A percentile compares a stretch with the other conserved stretches of the same genome.
These are phyloP conservation scores for Rhizopus delemar DNA, from an alignment of 371 early-diverging fungal species.

Conservation along the genomic window DNA sequence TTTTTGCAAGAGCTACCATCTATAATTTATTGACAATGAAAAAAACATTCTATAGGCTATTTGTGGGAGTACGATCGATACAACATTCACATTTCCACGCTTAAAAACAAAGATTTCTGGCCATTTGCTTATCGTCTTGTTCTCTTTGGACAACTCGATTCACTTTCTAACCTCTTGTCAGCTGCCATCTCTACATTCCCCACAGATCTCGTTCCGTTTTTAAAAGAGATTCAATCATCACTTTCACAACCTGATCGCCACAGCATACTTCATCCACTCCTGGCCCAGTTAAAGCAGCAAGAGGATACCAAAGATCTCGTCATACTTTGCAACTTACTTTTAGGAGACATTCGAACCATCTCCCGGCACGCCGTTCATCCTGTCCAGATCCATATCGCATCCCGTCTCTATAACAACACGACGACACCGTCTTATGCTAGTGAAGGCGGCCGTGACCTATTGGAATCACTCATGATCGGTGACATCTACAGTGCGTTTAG, in stretches of 20 bases:
- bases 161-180: conserved; percentile 2
- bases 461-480: conserved; percentile 3
- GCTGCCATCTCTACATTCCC: neutral
- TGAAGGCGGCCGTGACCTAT: neutral
- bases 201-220: too few species aligned
- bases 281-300: too few species aligned
- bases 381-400: neutral
- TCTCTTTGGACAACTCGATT: conserved; percentile 9
- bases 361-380: neutral
- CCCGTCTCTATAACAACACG: neutral
- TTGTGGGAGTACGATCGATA: conserved; percentile 13
- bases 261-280: too few species aligned
- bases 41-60: conserved; percentile 1
- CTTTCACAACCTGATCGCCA: too few species aligned
- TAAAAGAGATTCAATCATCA: too few species aligned
- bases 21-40: neutral
- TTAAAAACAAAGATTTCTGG: conserved; percentile 19
- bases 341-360: neutral
- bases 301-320: too few species aligned
- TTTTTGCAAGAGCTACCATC: neutral
- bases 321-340: neutral
- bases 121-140: conserved; percentile 12
- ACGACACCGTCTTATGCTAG: neutral
- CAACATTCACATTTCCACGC: neutral
- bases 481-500: conserved; percentile 7